Evolutionary conservation across 2,329 filamentous ascomycete species (phyloP).

Genomic region (Metarhizium guizhouense): DNA sequence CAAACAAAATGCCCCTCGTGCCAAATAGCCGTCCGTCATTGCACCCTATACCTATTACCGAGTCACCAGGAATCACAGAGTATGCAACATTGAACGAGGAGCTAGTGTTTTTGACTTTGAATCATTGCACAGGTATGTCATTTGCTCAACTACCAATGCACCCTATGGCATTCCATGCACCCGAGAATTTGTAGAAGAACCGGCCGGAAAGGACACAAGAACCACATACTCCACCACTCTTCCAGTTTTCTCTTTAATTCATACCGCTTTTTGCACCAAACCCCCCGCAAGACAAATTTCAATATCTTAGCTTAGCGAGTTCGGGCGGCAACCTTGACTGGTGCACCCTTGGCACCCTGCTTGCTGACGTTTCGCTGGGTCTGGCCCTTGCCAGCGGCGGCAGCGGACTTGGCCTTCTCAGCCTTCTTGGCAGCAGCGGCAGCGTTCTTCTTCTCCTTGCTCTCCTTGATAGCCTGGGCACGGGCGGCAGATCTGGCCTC

Average conservation of each 20-base stretch:
- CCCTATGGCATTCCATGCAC: constrained; percentile 33
- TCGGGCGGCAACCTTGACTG: constrained; percentile 75
- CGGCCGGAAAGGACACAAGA: constrained; percentile 34
- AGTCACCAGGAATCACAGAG: neutral
- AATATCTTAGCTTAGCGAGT: constrained; percentile 50
- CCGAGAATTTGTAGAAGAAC: constrained; percentile 31
- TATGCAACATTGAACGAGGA: neutral
- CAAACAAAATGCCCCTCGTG: neutral
- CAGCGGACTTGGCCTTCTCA: constrained; percentile 94
- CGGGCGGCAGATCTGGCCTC: constrained; percentile 92
- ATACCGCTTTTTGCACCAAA: constrained; percentile 3
- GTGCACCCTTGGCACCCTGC: constrained; percentile 91
- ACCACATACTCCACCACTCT: constrained; percentile 28
- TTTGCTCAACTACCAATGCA: constrained; percentile 34
- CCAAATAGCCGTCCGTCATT: neutral
- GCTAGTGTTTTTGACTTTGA: neutral
- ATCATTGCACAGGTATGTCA: constrained; percentile 15
- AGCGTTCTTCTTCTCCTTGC: constrained; percentile 96
- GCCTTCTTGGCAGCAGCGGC: constrained; percentile 91
- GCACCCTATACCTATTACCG: neutral
- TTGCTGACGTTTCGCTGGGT: constrained; percentile 80
- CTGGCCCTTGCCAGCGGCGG: constrained; percentile 66
- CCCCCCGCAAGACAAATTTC: constrained; percentile 3
- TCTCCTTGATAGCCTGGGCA: constrained; percentile 84
- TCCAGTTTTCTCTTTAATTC: constrained; percentile 14